Percentiles rank a stretch among this genome's conserved stretches.
These are phyloP conservation scores for Hypoxylon sp. DNA, from an alignment of 2,329 filamentous ascomycete species.

Conservation along the genomic window DNA sequence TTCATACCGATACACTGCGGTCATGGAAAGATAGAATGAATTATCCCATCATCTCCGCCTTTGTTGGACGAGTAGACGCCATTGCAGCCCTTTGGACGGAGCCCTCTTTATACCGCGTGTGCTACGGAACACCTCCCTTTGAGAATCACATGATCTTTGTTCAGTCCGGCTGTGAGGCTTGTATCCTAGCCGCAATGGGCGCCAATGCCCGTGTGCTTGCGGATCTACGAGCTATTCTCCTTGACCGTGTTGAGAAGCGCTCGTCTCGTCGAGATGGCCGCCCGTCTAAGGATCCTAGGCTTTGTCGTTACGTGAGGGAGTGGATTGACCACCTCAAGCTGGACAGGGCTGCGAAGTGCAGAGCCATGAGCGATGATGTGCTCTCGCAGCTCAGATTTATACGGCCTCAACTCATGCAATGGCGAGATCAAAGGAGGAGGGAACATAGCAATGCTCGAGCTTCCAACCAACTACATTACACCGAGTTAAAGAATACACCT, in stretches of 20 bases:
- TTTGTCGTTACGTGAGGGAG: slow-evolving; percentile 59
- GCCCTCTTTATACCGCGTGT: slow-evolving; percentile 54
- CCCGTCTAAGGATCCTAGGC: slow-evolving; percentile 51
- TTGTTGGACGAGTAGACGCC: slow-evolving; percentile 54
- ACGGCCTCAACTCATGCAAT: slow-evolving; percentile 42
- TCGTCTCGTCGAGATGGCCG: slow-evolving; percentile 1
- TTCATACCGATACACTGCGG: slow-evolving; percentile 50
- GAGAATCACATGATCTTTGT: slow-evolving; percentile 52
- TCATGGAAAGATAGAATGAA: slow-evolving; percentile 46
- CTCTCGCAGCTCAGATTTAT: slow-evolving; percentile 43
- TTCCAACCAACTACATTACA: slow-evolving; percentile 28
- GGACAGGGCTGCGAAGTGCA: slow-evolving; percentile 44
- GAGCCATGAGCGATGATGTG: slow-evolving; percentile 41
- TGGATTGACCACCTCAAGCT: slow-evolving; percentile 59
- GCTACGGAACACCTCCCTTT: slow-evolving; percentile 55
- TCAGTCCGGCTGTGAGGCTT: slow-evolving; percentile 65
- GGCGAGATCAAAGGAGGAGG: slow-evolving; percentile 40
- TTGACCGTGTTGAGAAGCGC: slow-evolving; percentile 56
- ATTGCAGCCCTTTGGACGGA: slow-evolving; percentile 60
- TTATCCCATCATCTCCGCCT: slow-evolving; percentile 46
- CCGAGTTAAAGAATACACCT: slow-evolving; percentile 41
- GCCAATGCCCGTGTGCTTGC: slow-evolving; percentile 59
- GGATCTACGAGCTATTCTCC: slow-evolving; percentile 62
- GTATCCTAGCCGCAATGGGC: slow-evolving; percentile 66
- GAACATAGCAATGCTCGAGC: not conserved